Conservation (phyloP, 257 asterid genomes). For the Ilex asprella region DNA sequence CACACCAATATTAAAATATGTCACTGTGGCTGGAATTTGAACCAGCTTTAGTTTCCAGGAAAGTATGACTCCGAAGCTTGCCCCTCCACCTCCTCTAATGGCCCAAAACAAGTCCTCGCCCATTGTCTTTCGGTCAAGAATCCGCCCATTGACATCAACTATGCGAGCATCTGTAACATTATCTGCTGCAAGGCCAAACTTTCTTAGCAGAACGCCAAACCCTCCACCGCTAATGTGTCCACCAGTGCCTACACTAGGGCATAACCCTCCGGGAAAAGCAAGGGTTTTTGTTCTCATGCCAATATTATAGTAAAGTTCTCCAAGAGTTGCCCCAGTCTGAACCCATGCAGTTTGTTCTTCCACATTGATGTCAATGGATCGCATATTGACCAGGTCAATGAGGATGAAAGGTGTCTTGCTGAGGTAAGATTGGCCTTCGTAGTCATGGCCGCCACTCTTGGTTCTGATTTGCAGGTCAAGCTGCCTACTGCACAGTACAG, state of each 20-base stretch:
- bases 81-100: not conserved
- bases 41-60: not conserved
- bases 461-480: not conserved
- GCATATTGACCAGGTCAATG: not conserved
- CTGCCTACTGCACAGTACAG: not conserved
- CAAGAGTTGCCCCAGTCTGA: not conserved
- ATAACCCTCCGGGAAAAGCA: not conserved
- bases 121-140: not conserved
- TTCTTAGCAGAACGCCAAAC: not conserved
- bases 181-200: not conserved
- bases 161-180: not conserved
- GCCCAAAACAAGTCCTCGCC: too few relatives aligned
- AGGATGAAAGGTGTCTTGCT: not conserved
- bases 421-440: not conserved
- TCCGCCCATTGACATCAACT: not conserved
- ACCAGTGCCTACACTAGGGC: not conserved
- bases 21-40: not conserved
- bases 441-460: slow-evolving; percentile 1
- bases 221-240: not conserved
- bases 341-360: not conserved
- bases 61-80: not conserved
- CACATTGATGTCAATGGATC: not conserved
- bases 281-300: not conserved
- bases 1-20: not conserved
- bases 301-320: not conserved